Evolutionary conservation across 2,329 filamentous ascomycete species (phyloP).

Genomic region (Hortaea werneckii): DNA sequence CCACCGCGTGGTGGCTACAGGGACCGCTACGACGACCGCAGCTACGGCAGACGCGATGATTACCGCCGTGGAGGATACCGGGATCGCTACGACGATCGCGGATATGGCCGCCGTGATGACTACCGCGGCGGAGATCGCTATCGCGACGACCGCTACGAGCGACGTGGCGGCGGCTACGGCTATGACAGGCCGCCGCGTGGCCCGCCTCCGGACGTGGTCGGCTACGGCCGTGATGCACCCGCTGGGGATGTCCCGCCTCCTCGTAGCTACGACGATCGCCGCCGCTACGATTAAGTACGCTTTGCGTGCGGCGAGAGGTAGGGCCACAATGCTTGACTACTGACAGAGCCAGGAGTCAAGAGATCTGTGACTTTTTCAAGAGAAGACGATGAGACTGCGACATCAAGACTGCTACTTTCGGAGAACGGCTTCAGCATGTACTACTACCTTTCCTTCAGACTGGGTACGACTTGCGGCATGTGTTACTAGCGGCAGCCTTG

Average conservation of each 20-base stretch:
- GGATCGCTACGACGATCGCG: slow-evolving; percentile 56
- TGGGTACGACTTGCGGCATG: slow-evolving; percentile 24
- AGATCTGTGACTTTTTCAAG: slow-evolving; percentile 6
- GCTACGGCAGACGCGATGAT: slow-evolving; percentile 38
- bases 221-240: slow-evolving; percentile 8
- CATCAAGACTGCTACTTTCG: slow-evolving; percentile 8
- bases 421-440: slow-evolving; percentile 13
- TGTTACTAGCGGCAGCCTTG: slow-evolving; percentile 17
- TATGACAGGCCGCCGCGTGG: slow-evolving; percentile 24
- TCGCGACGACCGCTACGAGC: slow-evolving; percentile 14
- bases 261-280: slow-evolving; percentile 24
- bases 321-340: slow-evolving; percentile 10
- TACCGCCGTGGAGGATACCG: slow-evolving; percentile 36
- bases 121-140: slow-evolving; percentile 22
- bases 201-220: slow-evolving; percentile 17
- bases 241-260: slow-evolving; percentile 13
- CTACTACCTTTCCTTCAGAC: slow-evolving; percentile 15
- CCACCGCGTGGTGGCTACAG: slow-evolving; percentile 38
- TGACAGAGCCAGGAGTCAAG: slow-evolving; percentile 14
- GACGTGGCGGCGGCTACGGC: slow-evolving; percentile 19
- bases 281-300: slow-evolving; percentile 24
- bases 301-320: slow-evolving; percentile 6
- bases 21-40: slow-evolving; percentile 35
- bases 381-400: slow-evolving; percentile 4
- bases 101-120: slow-evolving; percentile 47